Evolutionary conservation across 2,329 filamentous ascomycete species (phyloP).

Genomic region (Mycocentrospora acerina): DNA sequence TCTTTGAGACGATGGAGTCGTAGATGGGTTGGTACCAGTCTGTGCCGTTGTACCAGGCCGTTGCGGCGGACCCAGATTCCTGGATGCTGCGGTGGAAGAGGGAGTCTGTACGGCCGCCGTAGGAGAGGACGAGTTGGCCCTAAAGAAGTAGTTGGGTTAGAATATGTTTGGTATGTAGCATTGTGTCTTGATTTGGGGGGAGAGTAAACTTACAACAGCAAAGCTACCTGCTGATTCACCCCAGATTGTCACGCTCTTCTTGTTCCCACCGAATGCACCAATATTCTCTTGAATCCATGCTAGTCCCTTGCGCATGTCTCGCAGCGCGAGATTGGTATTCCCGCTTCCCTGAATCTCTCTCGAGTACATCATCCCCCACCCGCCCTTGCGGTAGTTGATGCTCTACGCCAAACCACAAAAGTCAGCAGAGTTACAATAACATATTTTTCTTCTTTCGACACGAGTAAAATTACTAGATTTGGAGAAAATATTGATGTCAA

Average conservation of each 20-base stretch:
- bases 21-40: constrained; percentile 54
- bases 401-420: constrained; percentile 7
- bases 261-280: constrained; percentile 45
- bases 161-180: neutral
- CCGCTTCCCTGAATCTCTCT: constrained; percentile 51
- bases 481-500: no score
- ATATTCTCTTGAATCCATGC: constrained; percentile 51
- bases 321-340: constrained; percentile 32
- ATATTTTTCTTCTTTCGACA: no score
- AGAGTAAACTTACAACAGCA: constrained; percentile 18
- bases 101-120: constrained; percentile 36
- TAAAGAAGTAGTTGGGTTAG: constrained; percentile 1
- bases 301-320: constrained; percentile 50
- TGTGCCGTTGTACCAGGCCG: constrained; percentile 42
- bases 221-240: constrained; percentile 50
- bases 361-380: constrained; percentile 68
- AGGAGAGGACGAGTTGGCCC: constrained; percentile 38
- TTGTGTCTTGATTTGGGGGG: neutral
- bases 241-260: constrained; percentile 49
- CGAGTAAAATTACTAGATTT: no score
- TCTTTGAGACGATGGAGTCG: constrained; percentile 43
- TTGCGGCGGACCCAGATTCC: constrained; percentile 41
- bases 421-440: no score
- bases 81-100: constrained; percentile 43
- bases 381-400: constrained; percentile 57